Conservation (phyloP, 129 eudicot genomes). For the Ambrosia artemisiifolia region DNA sequence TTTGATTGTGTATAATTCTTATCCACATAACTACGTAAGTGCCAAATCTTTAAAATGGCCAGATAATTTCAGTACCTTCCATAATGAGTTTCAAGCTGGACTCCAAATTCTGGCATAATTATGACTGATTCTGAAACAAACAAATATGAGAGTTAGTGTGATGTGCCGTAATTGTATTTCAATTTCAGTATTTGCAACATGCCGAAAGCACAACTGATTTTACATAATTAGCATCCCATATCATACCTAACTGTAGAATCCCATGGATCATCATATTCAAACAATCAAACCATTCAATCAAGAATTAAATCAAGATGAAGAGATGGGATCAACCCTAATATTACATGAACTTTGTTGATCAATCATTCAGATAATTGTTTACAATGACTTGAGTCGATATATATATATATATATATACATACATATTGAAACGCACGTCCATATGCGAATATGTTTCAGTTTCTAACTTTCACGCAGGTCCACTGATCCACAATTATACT, state of each 20-base stretch:
- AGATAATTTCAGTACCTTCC: conserved; percentile 48
- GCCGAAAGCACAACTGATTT: background rate
- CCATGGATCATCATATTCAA: no score
- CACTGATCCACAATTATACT: conserved; percentile 3
- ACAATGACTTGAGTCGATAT: no score
- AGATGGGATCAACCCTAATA: no score
- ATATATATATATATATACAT: no score
- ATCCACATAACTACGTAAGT: background rate
- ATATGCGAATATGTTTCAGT: background rate
- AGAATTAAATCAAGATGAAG: no score
- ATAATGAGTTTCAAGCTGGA: conserved; percentile 87
- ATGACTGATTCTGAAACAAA: conserved; percentile 64
- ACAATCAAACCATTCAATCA: no score
- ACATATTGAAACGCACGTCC: no score
- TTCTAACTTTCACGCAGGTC: background rate
- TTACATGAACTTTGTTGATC: no score
- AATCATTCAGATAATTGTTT: no score
- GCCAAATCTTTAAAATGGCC: background rate
- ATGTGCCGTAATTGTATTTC: background rate
- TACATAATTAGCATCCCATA: background rate
- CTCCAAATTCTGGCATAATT: conserved; percentile 81
- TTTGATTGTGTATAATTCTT: background rate
- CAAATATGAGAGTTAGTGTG: background rate
- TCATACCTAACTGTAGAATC: background rate
- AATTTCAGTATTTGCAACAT: background rate